Base-by-base conservation (phyloP, 2,329 filamentous ascomycete genomes). In the Monilinia aucupariae region DNA sequence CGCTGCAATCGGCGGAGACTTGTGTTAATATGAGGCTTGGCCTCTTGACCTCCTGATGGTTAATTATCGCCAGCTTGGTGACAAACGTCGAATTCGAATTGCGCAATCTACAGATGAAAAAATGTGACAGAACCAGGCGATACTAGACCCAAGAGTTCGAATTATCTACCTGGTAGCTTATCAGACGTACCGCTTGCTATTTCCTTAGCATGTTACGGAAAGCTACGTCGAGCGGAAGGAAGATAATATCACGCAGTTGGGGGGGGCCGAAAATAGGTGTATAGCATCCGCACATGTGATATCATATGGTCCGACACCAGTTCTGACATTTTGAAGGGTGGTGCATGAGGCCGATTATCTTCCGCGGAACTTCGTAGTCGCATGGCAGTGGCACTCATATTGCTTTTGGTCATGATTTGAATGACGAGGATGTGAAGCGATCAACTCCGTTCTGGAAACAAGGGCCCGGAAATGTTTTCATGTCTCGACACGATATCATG, bases 11-110 rank as follows among this genome's bases (percentile, higher is more conserved):
- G 17, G 60, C 58, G 52, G 37, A 58, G 34, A 30, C 17, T 25
- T 58, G 52, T 62, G 32, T 41, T 39, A 43, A 49, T n/a, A 48
- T 62, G 43, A 62, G 43, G 52, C 60, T 62, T 51, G 41, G 30
- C 56, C 30, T 49, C 22, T 49, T 56, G 60, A 49, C 37, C 60
- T 62, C 22, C 60, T 56, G 51, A 62, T 41, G 12, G 30, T 17
- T 56, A 12, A 37, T 41, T 56, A 58, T 41, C 34, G 51, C 13
- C 32, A 58, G 52, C 30, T 48, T 39, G 25, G 60, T 62, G 27
- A 30, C 12, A 22, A 49, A 62, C 51, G 12, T 56, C 15, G 43
- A 62, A 17, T 7, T 49, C 8, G 10, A 15, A 62, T 58, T 62
- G 52, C 60, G 32, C 30, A 58, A 62, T 58, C 17, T 37, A 37